Evolutionary conservation across 2,329 filamentous ascomycete species (phyloP).

Genomic region (Hymenoscyphus linearis): DNA sequence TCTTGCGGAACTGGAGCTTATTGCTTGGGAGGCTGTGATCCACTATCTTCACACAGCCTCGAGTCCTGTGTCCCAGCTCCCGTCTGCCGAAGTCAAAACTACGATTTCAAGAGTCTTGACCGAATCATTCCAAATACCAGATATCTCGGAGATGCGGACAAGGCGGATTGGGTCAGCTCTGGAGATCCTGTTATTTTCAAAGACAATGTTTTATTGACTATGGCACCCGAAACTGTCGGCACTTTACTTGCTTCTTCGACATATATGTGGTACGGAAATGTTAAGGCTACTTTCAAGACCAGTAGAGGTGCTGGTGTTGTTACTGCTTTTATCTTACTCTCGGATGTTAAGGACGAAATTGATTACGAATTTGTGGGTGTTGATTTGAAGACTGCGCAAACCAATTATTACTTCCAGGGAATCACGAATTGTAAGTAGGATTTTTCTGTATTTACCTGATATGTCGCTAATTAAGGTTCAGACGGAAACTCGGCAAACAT

Average conservation of each 20-base stretch:
- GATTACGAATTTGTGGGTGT: conserved; percentile 92
- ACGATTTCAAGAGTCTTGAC: conserved; percentile 69
- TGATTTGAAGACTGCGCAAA: conserved; percentile 73
- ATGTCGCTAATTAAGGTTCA: conserved; percentile 33
- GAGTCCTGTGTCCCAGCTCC: conserved; percentile 83
- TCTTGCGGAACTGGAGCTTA: conserved; percentile 90
- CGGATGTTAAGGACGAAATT: conserved; percentile 96
- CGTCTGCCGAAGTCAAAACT: conserved; percentile 69
- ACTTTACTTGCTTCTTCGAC: conserved; percentile 78
- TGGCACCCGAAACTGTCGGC: conserved; percentile 79
- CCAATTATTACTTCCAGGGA: conserved; percentile 97
- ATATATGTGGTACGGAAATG: conserved; percentile 97
- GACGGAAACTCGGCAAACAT: conserved; percentile 74
- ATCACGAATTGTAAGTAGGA: conserved; percentile 80
- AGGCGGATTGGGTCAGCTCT: conserved; percentile 83
- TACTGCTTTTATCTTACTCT: conserved; percentile 94
- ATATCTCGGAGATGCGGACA: conserved; percentile 79
- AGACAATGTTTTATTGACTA: conserved; percentile 74
- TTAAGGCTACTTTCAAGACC: conserved; percentile 79
- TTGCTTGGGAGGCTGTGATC: conserved; percentile 94
- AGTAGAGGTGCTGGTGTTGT: conserved; percentile 83
- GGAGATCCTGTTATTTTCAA: conserved; percentile 67
- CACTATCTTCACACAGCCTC: conserved; percentile 73
- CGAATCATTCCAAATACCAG: conserved; percentile 65
- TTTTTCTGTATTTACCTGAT: conserved; percentile 18